phyloP scores from a whole-genome alignment of 345 rosid species.

The Populus nigra region DNA sequence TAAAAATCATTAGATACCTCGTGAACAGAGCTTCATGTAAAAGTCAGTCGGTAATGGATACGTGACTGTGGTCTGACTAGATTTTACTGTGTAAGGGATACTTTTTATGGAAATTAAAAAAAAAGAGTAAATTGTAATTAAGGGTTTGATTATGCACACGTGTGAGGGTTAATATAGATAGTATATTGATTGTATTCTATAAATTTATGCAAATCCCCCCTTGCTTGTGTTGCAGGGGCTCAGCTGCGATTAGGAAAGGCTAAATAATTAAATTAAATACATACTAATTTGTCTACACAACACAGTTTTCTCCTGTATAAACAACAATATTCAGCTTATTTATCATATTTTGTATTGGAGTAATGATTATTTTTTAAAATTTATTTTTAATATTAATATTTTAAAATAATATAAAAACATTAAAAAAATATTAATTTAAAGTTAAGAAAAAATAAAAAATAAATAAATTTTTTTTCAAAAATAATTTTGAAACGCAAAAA shows the following conservation, averaged over 20 bases:
- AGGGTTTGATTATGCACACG: not conserved
- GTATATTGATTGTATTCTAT: not conserved
- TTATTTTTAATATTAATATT: too few relatives aligned
- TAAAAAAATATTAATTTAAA: too few relatives aligned
- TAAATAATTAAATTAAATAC: too few relatives aligned
- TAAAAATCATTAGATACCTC: constrained; percentile 20
- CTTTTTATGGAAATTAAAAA: not conserved
- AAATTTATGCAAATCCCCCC: not conserved
- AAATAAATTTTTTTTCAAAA: too few relatives aligned
- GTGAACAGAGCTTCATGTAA: constrained; percentile 16
- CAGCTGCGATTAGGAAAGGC: not conserved
- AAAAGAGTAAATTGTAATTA: not conserved
- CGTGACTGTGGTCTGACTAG: constrained; percentile 4
- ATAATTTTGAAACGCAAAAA: too few relatives aligned
- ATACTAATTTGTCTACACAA: not conserved
- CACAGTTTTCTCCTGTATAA: not conserved
- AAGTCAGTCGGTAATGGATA: constrained; percentile 44
- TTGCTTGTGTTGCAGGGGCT: not conserved
- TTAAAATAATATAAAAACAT: accelerated
- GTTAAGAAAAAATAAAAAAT: too few relatives aligned
- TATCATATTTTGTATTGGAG: too few relatives aligned
- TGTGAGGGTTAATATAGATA: not conserved
- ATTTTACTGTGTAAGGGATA: not conserved
- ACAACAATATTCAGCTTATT: too few relatives aligned
- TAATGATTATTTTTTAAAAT: too few relatives aligned